Conservation (phyloP, 257 asterid species). For the Lavandula angustifolia region DNA sequence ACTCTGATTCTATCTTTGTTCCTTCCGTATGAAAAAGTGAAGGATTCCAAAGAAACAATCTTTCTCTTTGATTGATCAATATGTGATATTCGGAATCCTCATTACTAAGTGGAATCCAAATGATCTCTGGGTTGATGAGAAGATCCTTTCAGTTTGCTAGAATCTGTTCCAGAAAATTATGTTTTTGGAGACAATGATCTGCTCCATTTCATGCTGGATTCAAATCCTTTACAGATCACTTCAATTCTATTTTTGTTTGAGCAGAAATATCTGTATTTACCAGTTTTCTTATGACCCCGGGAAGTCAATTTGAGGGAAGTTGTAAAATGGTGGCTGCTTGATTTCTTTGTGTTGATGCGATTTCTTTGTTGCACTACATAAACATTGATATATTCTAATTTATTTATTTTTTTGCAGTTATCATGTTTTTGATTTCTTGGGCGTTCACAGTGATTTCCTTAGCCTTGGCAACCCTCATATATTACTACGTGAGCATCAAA, state of each 20-base stretch:
- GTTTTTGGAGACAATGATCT: constrained; percentile 13
- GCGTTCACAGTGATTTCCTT: constrained; percentile 86
- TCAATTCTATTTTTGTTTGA: constrained; percentile 1
- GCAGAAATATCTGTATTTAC: constrained; percentile 8
- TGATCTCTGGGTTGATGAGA: too few relatives aligned
- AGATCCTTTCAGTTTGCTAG: too few relatives aligned
- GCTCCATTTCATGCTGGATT: constrained; percentile 6
- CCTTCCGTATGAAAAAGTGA: too few relatives aligned
- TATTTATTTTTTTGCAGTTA: constrained; percentile 63
- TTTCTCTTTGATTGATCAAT: too few relatives aligned
- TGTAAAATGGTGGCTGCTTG: constrained; percentile 4
- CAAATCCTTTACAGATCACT: constrained; percentile 8
- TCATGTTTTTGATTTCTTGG: constrained; percentile 97
- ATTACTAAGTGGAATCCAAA: too few relatives aligned
- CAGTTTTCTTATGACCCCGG: background rate
- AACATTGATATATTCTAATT: constrained; percentile 13
- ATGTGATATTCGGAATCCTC: too few relatives aligned
- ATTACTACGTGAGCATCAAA: constrained; percentile 90
- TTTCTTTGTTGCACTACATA: background rate
- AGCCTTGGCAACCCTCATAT: constrained; percentile 91
- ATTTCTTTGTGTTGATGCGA: constrained; percentile 7
- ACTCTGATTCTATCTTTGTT: too few relatives aligned
- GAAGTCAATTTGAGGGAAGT: background rate
- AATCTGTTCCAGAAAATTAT: background rate
- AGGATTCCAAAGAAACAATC: too few relatives aligned